Evolutionary conservation across 148 eudicot species (phyloP), one percentile per base, ranked within the genome.

Genomic region (Rhododendron henanense): DNA sequence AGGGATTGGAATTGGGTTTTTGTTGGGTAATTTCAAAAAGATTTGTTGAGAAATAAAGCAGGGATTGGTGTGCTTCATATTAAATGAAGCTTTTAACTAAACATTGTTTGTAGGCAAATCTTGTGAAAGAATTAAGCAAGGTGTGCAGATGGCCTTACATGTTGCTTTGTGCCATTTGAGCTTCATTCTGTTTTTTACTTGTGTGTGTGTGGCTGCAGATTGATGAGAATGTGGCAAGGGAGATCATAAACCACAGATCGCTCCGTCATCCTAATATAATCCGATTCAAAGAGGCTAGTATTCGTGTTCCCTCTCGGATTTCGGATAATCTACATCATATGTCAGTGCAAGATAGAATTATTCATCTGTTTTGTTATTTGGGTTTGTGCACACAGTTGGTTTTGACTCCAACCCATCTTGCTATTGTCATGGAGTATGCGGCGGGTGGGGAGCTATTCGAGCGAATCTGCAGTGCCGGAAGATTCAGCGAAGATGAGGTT

Each of bases 401-500:
- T 65, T 83, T 94, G 91, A 94, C 98, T 4, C 98, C 95, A 10
- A 91, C 98, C n/a, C 98, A 94, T 87, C 92, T 94, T 37, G 96
- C 94, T 55, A 94, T 94, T 79, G 95, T 94, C 41, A 94, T 94
- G 98, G 98, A 94, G 87, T 94, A 94, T 89, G 96, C 96, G 8
- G 96, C 98, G 0, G 98, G 96, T 51, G 96, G 96, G 7, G 98
- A 94, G 90, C 94, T 93, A 33, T 93, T 93, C 37, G 96, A 94
- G 80, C 82, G 98, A 55, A 93, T 93, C 78, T 93, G 96, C 89
- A 93, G 84, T 90, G 96, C 96, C 67, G 96, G 98, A 33, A 84
- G 98, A 82, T 94, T 94, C 87, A 94, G 96, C 28, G 96, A 93
- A 85, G 98, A 93, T 78, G 94, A 94, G 98, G 96, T 94, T 39